Percentiles rank a stretch among this genome's conserved stretches.
Conservation (phyloP, 1,139 yeast species). For the Debaryomyces subglobosus region DNA sequence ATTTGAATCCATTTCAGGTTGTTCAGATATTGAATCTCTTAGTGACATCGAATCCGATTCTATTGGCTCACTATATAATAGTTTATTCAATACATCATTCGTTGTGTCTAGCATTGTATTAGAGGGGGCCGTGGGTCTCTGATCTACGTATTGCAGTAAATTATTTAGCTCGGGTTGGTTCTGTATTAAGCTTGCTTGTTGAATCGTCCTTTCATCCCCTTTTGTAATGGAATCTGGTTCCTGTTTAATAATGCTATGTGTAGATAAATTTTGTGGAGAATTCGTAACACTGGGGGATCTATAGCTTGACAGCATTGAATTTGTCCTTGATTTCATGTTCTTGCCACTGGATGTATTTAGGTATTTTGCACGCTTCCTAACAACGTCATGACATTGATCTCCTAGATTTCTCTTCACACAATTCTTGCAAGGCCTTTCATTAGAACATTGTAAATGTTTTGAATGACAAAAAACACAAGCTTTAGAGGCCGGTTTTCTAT, state of each 20-base stretch:
- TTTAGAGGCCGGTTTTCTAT: conserved; percentile 61
- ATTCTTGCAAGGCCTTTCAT: conserved; percentile 67
- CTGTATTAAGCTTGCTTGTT: not conserved
- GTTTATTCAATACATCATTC: conserved; percentile 41
- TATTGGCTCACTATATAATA: conserved; percentile 18
- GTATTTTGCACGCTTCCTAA: conserved; percentile 57
- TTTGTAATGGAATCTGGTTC: conserved; percentile 3
- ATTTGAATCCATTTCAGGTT: conserved; percentile 6
- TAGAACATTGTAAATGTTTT: conserved; percentile 69
- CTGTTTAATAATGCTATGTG: not conserved
- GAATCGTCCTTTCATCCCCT: not conserved
- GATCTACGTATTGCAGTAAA: conserved; percentile 1
- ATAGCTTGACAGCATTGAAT: conserved; percentile 8
- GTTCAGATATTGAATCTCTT: conserved; percentile 17
- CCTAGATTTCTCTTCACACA: conserved; percentile 64
- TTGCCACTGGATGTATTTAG: conserved; percentile 17
- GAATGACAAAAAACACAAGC: conserved; percentile 75
- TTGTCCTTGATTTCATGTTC: conserved; percentile 11
- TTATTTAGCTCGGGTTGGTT: not conserved
- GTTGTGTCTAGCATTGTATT: conserved; percentile 38
- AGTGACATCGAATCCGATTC: conserved; percentile 23
- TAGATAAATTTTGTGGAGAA: not conserved
- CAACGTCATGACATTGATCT: conserved; percentile 59
- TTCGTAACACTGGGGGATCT: conserved; percentile 1
- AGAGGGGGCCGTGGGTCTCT: not conserved